Conservation (phyloP, 805 yeast species). For the Peterozyma toletana region DNA sequence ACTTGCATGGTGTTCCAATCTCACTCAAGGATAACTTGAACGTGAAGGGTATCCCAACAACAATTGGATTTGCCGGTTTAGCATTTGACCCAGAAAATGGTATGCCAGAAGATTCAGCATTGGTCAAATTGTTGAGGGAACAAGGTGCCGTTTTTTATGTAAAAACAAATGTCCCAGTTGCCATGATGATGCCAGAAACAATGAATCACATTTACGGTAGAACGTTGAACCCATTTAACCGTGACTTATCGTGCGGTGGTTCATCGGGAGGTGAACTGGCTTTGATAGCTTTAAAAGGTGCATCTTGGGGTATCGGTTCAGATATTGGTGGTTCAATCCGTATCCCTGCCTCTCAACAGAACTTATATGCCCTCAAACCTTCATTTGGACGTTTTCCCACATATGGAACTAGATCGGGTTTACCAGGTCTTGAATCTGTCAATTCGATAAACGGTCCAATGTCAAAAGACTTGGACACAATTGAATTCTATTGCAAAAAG, state of each 20-base stretch:
- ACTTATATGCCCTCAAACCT: conserved; percentile 36
- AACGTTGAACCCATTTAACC: conserved; percentile 37
- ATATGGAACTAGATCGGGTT: conserved; percentile 22
- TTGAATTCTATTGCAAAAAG: conserved; percentile 25
- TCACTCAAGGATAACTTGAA: conserved; percentile 36
- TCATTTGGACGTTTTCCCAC: conserved; percentile 37
- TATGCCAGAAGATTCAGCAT: conserved; percentile 23
- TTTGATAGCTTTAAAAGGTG: conserved; percentile 33
- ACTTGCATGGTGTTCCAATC: conserved; percentile 60
- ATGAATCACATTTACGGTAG: conserved; percentile 36
- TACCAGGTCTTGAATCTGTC: conserved; percentile 33
- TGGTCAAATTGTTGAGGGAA: conserved; percentile 32
- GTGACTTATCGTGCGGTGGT: conserved; percentile 40
- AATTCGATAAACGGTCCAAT: conserved; percentile 43
- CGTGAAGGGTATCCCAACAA: conserved; percentile 38
- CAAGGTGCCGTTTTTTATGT: conserved; percentile 48
- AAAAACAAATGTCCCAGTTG: conserved; percentile 47
- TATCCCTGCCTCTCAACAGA: conserved; percentile 36
- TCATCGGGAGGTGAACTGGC: conserved; percentile 52
- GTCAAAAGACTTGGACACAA: conserved; percentile 27
- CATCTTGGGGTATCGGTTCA: conserved; percentile 47
- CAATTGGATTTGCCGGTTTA: conserved; percentile 42
- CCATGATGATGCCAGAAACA: conserved; percentile 43
- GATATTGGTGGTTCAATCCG: conserved; percentile 49
- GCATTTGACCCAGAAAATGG: conserved; percentile 27